Conservation (phyloP, 306 rosid genomes). For the Cucurbita ficifolia region DNA sequence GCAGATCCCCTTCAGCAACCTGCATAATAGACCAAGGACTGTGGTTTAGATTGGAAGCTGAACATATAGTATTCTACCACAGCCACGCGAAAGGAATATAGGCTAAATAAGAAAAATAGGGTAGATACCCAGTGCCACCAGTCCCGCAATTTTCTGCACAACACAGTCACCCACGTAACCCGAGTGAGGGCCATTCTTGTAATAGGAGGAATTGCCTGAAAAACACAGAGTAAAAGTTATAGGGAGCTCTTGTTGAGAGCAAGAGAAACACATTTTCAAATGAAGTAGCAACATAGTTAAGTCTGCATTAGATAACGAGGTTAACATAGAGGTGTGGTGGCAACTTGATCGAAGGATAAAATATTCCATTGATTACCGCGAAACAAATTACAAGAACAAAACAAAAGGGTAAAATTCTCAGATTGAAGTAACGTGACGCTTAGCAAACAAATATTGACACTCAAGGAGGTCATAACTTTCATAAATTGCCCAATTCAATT, state of each 20-base stretch:
- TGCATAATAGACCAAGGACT: slow-evolving; percentile 19
- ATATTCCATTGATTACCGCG: background rate
- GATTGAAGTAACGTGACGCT: background rate
- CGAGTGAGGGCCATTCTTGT: slow-evolving; percentile 97
- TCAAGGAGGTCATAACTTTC: background rate
- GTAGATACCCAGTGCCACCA: slow-evolving; percentile 99
- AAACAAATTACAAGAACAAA: background rate
- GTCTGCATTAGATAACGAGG: background rate
- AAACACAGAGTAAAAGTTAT: slow-evolving; percentile 15
- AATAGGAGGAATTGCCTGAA: slow-evolving; percentile 92
- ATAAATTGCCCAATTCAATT: background rate
- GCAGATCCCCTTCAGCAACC: slow-evolving; percentile 97
- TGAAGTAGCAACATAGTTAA: background rate
- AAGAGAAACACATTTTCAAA: background rate
- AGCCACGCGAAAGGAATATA: slow-evolving; percentile 9
- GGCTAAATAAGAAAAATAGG: slow-evolving; percentile 12
- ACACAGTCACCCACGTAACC: slow-evolving; percentile 87
- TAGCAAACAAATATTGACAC: background rate
- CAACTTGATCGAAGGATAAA: background rate
- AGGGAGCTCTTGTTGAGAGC: background rate
- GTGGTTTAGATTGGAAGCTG: slow-evolving; percentile 6
- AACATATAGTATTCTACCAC: slow-evolving; percentile 1
- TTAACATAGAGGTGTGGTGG: background rate
- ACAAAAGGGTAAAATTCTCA: background rate
- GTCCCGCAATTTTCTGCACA: slow-evolving; percentile 95